Evolutionary conservation across 106 monocot species (phyloP), one percentile per base, ranked within the genome.

Genomic region (Dendrobium nobile): DNA sequence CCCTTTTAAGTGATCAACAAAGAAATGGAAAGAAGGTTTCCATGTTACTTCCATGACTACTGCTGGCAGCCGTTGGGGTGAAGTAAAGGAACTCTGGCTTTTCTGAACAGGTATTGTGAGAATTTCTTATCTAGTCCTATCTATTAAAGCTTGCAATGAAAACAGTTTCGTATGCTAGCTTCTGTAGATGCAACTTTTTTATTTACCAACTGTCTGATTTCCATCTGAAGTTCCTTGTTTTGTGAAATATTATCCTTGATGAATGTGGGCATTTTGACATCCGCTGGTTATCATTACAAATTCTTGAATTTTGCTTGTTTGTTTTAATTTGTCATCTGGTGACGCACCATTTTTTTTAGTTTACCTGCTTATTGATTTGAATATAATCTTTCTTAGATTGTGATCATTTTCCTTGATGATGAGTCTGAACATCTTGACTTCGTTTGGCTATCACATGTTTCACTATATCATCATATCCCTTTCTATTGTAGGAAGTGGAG

Each of bases 21-120:
- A 96, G 83, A 96, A 96, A 77, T 93, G 96, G 96, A 96, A 96
- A 87, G 96, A 93, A 91, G 96, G 96, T 27, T 96, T 96, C 75
- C 96, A 96, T 84, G 96, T 93, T 48, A 96, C 96, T 41, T 96
- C 92, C 41, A 93, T 96, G 93, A 91, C 96, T 31, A 96, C 96
- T 33, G 91, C 96, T 83, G 93, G 92, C 15, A 90, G 83, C 73
- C 91, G 91, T 17, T 93, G 96, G 96, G 96, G 91, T 7, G 91
- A 93, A 47, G 96, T 96, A 70, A 24, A 91, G 96, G 56, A 96
- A 96, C 43, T 90, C 93, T 75, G 96, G 96, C 33, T 93, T 79
- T 81, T 87, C 90, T 87, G 91, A 91, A 59, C 96, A 96, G 92
- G 96, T 96, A 81, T 47, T 27, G 33, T 73, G 54, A 40, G 18